Evolutionary conservation across 176 grass and related monocot species (phyloP), one percentile per base, ranked within the genome.

Genomic region (Puccinellia tenuiflora): DNA sequence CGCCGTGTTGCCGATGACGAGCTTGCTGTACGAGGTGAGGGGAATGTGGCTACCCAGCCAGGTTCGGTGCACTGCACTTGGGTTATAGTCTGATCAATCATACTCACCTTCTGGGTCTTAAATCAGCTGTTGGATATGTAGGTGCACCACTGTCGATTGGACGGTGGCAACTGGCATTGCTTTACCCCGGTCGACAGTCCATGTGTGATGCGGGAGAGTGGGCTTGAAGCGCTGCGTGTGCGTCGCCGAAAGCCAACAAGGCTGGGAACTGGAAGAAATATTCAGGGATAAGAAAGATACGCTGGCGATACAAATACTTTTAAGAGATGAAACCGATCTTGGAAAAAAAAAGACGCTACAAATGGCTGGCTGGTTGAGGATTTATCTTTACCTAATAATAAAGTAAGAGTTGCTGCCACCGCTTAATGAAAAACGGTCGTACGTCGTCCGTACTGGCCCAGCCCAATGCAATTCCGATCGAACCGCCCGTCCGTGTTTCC

Each of bases 21-120:
- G n/a, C n/a, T 34, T 35, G 62, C 6, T 50, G 64, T 75, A 74
- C 68, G 54, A 83, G 54, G 54, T 83, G 81, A 81, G 15, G 15
- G 21, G 77, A 62, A 62, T 10, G 30, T 51, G 47, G 31, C 29
- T 0, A 12, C 4, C 33, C 33, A 34, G 33, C 47, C 73, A 54
- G 48, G 12, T 75, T 54, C 73, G 47, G 47, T 53, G 73, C 73
- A 34, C 72, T 2, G 46, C 51, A 6, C 72, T 53, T 20, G 4
- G 5, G n/a, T n/a, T n/a, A 18, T 26, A 30, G 7, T 73, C 45
- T 6, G 0, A 48, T 48, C 43, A 48, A 30, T 30, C 70, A 20
- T 37, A 34, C 37, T 1, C 21, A 46, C 40, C 4, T 0, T 12
- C n/a, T n/a, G n/a, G n/a, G 25, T 6, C 11, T 29, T 28, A 1